A percentile compares a stretch with the other conserved stretches of the same genome.
These are phyloP conservation scores for Phyllosticta citribraziliensis DNA, from an alignment of 2,329 filamentous ascomycete genomes.

Conservation along the genomic window DNA sequence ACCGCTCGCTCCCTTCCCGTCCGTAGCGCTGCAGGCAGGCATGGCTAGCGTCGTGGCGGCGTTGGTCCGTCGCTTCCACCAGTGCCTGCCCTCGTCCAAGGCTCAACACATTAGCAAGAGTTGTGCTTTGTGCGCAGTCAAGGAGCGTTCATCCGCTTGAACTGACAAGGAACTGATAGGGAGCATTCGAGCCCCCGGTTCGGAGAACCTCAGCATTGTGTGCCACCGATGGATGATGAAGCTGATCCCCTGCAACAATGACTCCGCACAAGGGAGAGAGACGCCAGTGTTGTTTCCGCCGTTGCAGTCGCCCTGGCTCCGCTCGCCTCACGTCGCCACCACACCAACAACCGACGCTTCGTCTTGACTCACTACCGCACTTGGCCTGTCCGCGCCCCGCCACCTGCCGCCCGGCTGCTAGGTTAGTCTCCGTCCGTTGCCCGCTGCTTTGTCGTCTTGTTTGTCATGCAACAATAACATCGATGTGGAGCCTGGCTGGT, in stretches of 20 bases:
- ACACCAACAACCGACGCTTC: background rate
- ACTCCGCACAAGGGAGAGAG: too few relatives aligned
- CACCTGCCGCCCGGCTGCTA: background rate
- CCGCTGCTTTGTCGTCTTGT: background rate
- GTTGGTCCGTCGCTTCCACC: background rate
- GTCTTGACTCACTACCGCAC: background rate
- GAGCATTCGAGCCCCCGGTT: too few relatives aligned
- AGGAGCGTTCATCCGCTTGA: too few relatives aligned
- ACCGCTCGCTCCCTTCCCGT: background rate
- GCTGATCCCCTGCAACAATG: too few relatives aligned
- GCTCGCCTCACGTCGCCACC: background rate
- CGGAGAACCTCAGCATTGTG: too few relatives aligned
- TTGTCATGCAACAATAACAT: background rate
- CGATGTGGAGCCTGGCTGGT: background rate
- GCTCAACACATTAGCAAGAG: too few relatives aligned
- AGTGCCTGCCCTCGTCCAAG: too few relatives aligned
- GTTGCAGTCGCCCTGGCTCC: too few relatives aligned
- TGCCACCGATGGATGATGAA: too few relatives aligned
- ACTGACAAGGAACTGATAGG: too few relatives aligned
- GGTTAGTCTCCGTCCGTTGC: background rate
- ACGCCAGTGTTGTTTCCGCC: too few relatives aligned
- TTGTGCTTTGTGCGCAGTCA: too few relatives aligned
- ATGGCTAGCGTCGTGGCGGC: background rate
- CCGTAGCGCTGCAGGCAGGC: background rate
- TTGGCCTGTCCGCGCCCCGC: background rate